phyloP scores from a whole-genome alignment of 1,139 yeast species.

The Geotrichum reessii region DNA sequence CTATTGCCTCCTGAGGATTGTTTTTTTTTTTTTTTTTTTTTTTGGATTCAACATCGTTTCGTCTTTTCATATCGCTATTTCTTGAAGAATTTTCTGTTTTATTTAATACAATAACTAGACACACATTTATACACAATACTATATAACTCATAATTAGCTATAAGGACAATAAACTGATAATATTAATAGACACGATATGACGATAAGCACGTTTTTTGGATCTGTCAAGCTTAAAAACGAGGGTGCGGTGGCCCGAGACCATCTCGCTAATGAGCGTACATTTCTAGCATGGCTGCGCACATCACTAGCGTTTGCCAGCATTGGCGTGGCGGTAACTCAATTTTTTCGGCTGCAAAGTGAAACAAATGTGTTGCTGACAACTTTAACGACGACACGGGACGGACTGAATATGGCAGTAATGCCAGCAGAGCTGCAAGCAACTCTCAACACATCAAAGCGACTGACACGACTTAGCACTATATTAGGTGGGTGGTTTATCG shows the following conservation, averaged over 20 bases:
- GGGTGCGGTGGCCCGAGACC: slow-evolving; percentile 50
- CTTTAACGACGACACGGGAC: background rate
- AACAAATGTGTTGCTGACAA: background rate
- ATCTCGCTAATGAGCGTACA: slow-evolving; percentile 73
- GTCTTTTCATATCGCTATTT: too few relatives aligned
- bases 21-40: background rate
- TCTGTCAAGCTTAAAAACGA: slow-evolving; percentile 38
- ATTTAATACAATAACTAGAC: background rate
- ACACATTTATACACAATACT: too few relatives aligned
- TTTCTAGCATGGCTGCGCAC: slow-evolving; percentile 77
- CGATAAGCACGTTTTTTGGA: slow-evolving; percentile 22
- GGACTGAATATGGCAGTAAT: background rate
- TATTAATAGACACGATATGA: background rate
- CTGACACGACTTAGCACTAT: slow-evolving; percentile 23
- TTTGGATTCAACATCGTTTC: background rate
- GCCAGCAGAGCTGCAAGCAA: background rate
- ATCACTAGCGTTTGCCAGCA: slow-evolving; percentile 48
- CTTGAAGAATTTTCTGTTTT: too few relatives aligned
- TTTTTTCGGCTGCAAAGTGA: slow-evolving; percentile 39
- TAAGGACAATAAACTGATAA: background rate
- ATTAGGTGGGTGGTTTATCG: slow-evolving; percentile 39
- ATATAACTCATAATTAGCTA: too few relatives aligned
- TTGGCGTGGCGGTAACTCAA: slow-evolving; percentile 54
- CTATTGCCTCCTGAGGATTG: background rate
- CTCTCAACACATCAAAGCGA: slow-evolving; percentile 1